Percentiles rank a stretch among this genome's conserved stretches.
Evolutionary conservation across 805 yeast species (phyloP).

Genomic region (Zygosaccharomyces lentus): DNA sequence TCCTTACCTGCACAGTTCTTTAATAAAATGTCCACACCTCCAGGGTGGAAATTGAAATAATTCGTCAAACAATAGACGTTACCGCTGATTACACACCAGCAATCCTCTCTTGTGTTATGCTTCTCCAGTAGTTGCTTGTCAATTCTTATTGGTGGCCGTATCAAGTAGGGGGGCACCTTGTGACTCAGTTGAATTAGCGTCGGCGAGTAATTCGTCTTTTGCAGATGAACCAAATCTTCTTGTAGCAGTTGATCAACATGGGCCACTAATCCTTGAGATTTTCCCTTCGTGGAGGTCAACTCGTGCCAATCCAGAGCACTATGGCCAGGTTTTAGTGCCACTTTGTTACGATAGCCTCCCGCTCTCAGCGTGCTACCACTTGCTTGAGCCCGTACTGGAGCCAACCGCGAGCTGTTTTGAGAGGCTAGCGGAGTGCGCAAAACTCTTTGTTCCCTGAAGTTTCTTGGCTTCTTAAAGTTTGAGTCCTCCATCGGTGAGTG

Average conservation of each 20-base stretch:
- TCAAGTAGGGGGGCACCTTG: constrained; percentile 19
- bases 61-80: constrained; percentile 84
- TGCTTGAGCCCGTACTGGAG: constrained; percentile 11
- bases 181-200: constrained; percentile 16
- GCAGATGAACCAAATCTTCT: constrained; percentile 14
- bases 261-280: constrained; percentile 19
- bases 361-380: constrained; percentile 21
- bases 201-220: constrained; percentile 18
- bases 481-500: neutral
- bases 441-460: constrained; percentile 2
- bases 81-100: constrained; percentile 80
- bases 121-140: constrained; percentile 52
- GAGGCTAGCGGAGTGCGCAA: constrained; percentile 4
- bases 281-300: constrained; percentile 16
- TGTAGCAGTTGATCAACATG: constrained; percentile 16
- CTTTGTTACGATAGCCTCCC: constrained; percentile 30
- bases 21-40: constrained; percentile 77
- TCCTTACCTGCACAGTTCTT: constrained; percentile 72
- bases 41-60: constrained; percentile 86
- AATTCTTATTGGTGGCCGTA: constrained; percentile 47
- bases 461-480: constrained; percentile 4
- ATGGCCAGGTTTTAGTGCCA: constrained; percentile 35
- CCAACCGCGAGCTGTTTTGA: neutral
- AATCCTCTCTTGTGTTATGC: constrained; percentile 62
- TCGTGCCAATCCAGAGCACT: constrained; percentile 34